Percentiles rank a stretch among this genome's conserved stretches.
Evolutionary conservation across 2,329 filamentous ascomycete genomes (phyloP).

Genomic region (Phaeosphaeriaceae sp.): DNA sequence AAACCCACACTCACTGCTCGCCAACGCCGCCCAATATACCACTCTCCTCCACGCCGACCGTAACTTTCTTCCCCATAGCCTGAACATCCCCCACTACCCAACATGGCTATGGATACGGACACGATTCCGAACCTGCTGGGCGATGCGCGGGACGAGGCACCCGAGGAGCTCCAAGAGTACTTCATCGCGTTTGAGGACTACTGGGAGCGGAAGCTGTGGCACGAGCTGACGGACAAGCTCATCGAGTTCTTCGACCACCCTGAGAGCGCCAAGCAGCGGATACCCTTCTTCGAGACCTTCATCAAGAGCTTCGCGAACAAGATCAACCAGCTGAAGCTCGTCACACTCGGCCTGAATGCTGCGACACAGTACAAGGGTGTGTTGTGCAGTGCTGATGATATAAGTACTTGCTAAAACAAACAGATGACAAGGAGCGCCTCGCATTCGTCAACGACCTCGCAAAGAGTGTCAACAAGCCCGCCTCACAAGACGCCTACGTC

Average conservation of each 20-base stretch:
- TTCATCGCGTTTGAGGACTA: constrained; percentile 93
- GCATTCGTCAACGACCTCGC: constrained; percentile 83
- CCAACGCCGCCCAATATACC: constrained; percentile 11
- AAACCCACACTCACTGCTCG: constrained; percentile 10
- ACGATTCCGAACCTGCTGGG: constrained; percentile 90
- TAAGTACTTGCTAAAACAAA: constrained; percentile 27
- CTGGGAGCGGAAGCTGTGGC: constrained; percentile 99
- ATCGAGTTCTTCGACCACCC: constrained; percentile 86
- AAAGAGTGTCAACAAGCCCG: constrained; percentile 87
- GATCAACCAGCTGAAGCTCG: constrained; percentile 98
- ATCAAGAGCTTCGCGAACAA: constrained; percentile 96
- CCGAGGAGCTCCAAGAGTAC: constrained; percentile 84
- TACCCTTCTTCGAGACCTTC: constrained; percentile 92
- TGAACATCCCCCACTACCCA: constrained; percentile 5
- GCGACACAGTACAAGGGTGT: constrained; percentile 82
- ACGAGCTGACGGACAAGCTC: constrained; percentile 91
- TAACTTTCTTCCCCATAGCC: constrained; percentile 9
- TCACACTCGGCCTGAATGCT: constrained; percentile 86
- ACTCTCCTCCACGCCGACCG: no score
- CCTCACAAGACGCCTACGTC: constrained; percentile 93
- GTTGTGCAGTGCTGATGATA: background rate
- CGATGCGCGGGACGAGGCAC: constrained; percentile 86
- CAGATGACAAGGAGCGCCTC: constrained; percentile 87
- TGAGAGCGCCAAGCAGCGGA: constrained; percentile 81
- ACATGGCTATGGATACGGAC: constrained; percentile 76